phyloP scores from a whole-genome alignment of 225 moss, liverwort and hornwort genomes.

The Lunularia cruciata region DNA sequence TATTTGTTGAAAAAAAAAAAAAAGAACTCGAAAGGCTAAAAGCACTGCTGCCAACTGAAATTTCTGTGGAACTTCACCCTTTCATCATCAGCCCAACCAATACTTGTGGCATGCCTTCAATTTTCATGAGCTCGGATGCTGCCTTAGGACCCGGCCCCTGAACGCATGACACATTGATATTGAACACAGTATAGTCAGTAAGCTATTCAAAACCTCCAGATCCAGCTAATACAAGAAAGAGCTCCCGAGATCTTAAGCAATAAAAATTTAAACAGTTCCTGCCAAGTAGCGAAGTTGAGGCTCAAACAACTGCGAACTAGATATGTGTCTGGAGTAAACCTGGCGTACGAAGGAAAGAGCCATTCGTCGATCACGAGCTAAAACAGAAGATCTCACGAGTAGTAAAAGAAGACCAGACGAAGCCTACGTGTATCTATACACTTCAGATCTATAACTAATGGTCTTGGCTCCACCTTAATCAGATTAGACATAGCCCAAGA shows the following conservation, averaged over 20 bases:
- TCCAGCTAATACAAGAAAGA: not conserved
- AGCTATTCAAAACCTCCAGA: not conserved
- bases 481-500: slow-evolving; percentile 97
- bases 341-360: no score
- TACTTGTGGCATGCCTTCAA: slow-evolving; percentile 67
- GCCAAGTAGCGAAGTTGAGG: no score
- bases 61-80: slow-evolving; percentile 41
- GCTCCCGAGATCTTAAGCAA: no score
- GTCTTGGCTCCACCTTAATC: slow-evolving; percentile 61
- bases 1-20: slow-evolving; percentile 12
- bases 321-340: no score
- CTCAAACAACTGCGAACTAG: no score
- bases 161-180: not conserved
- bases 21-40: slow-evolving; percentile 17
- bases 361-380: no score
- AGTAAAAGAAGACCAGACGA: no score
- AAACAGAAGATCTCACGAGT: no score
- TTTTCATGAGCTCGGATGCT: slow-evolving; percentile 78
- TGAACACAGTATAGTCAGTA: not conserved
- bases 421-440: no score
- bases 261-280: no score
- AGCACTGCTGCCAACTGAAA: slow-evolving; percentile 11
- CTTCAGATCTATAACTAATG: no score
- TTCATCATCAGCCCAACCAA: slow-evolving; percentile 68
- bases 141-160: slow-evolving; percentile 84